A percentile compares a stretch with the other conserved stretches of the same genome.
Evolutionary conservation across 768 basidiomycete genomes (phyloP).

Genomic region (Pholiota conissans): DNA sequence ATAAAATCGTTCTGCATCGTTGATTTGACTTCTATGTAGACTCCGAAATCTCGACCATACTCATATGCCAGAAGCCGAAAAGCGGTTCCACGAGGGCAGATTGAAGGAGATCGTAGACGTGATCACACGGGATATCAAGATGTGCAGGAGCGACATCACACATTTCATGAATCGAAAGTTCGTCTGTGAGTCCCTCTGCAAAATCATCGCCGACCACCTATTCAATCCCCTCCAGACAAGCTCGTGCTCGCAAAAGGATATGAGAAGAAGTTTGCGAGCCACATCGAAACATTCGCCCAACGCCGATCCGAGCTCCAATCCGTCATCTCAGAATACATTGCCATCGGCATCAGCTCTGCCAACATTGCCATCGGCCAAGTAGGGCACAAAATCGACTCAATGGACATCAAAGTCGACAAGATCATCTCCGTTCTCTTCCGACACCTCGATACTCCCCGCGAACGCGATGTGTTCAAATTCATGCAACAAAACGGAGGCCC

Average conservation of each 20-base stretch:
- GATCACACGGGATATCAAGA: slow-evolving; percentile 10
- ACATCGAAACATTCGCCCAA: slow-evolving; percentile 12
- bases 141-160: slow-evolving; percentile 12
- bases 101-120: slow-evolving; percentile 4
- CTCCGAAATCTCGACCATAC: slow-evolving; percentile 17
- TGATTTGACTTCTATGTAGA: slow-evolving; percentile 2
- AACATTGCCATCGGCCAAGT: slow-evolving; percentile 25
- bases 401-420: slow-evolving; percentile 25
- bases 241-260: slow-evolving; percentile 10
- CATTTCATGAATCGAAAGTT: slow-evolving; percentile 12
- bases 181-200: slow-evolving; percentile 3
- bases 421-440: slow-evolving; percentile 25
- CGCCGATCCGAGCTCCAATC: slow-evolving; percentile 21
- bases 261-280: slow-evolving; percentile 10
- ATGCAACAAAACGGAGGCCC: slow-evolving; percentile 34
- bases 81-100: slow-evolving; percentile 3
- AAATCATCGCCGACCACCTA: background rate
- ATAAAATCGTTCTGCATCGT: background rate
- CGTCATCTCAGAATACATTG: slow-evolving; percentile 32
- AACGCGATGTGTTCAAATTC: slow-evolving; percentile 29
- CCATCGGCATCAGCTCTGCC: slow-evolving; percentile 25
- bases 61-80: slow-evolving; percentile 22
- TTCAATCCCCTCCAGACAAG: background rate
- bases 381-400: slow-evolving; percentile 15
- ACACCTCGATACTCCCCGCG: slow-evolving; percentile 31